Evolutionary conservation across 352 stramenopile genomes (phyloP).

Genomic region (Stramenopiles sp.): DNA sequence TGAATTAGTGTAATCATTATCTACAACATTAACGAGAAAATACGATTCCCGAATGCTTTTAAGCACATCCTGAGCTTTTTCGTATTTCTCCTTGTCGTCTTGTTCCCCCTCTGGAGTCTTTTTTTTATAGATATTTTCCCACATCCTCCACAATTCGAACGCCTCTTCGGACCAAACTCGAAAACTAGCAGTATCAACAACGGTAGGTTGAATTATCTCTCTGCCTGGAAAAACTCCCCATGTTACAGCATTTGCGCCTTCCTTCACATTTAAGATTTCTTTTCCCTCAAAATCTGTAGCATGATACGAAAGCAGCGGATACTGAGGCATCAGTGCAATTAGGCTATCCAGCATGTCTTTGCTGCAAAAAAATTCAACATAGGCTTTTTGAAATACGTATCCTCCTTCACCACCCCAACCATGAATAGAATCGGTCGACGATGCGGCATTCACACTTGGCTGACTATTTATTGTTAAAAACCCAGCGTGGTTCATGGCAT

Average conservation of each 20-base stretch:
- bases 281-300: constrained; percentile 18
- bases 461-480: constrained; percentile 94
- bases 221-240: constrained; percentile 94
- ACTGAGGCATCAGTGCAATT: constrained; percentile 21
- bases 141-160: constrained; percentile 86
- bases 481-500: constrained; percentile 17
- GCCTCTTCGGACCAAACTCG: constrained; percentile 85
- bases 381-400: constrained; percentile 95
- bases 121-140: constrained; percentile 73
- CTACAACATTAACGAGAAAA: constrained; percentile 92
- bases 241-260: constrained; percentile 80
- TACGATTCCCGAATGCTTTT: constrained; percentile 86
- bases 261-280: not conserved
- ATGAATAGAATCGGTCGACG: constrained; percentile 71
- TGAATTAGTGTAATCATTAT: constrained; percentile 78
- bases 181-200: constrained; percentile 91
- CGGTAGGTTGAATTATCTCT: constrained; percentile 47
- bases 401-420: constrained; percentile 84
- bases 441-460: constrained; percentile 61
- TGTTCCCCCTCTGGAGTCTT: constrained; percentile 20
- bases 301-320: constrained; percentile 49
- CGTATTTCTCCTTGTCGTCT: constrained; percentile 34
- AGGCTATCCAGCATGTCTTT: not conserved
- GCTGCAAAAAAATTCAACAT: constrained; percentile 83
- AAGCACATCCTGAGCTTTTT: constrained; percentile 56